These are phyloP conservation scores for Blastobotrys chiropterorum DNA, from an alignment of 805 yeast species.

Conservation along the genomic window DNA sequence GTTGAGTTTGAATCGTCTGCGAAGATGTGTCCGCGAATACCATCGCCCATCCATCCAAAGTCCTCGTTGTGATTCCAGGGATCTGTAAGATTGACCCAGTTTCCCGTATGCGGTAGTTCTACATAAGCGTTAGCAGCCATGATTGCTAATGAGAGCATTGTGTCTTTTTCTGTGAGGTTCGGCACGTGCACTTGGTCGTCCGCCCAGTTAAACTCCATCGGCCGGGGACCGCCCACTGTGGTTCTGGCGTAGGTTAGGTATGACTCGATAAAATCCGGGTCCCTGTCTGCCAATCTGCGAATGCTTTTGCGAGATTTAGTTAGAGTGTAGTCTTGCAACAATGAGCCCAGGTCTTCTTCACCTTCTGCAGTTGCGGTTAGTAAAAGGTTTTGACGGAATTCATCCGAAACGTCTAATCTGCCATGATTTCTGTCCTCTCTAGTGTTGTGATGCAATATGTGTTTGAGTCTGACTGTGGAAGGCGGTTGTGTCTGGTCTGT, in stretches of 20 bases:
- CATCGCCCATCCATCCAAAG: conserved; percentile 81
- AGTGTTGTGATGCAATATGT: conserved; percentile 57
- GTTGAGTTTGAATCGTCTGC: conserved; percentile 47
- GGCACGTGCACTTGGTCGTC: conserved; percentile 55
- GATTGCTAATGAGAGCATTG: conserved; percentile 67
- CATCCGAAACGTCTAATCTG: conserved; percentile 38
- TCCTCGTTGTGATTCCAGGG: conserved; percentile 52
- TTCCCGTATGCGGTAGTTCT: conserved; percentile 64
- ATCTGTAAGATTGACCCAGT: conserved; percentile 74
- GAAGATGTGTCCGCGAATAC: conserved; percentile 88
- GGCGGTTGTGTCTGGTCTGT: neutral
- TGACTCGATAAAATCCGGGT: conserved; percentile 61
- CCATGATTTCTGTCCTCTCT: conserved; percentile 40
- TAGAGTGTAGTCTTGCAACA: conserved; percentile 9
- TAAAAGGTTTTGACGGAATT: conserved; percentile 9
- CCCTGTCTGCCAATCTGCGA: conserved; percentile 39
- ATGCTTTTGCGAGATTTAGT: conserved; percentile 13
- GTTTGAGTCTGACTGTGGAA: conserved; percentile 36
- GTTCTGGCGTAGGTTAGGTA: conserved; percentile 51
- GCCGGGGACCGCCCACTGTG: conserved; percentile 24
- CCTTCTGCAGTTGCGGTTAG: neutral
- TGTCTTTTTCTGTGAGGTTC: conserved; percentile 64
- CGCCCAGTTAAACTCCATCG: conserved; percentile 49
- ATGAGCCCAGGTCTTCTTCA: neutral
- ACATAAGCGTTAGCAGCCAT: conserved; percentile 93